A percentile compares a stretch with the other conserved stretches of the same genome.
phyloP scores from a whole-genome alignment of 2,329 filamentous ascomycete genomes.

The Sphaceloma murrayae region DNA sequence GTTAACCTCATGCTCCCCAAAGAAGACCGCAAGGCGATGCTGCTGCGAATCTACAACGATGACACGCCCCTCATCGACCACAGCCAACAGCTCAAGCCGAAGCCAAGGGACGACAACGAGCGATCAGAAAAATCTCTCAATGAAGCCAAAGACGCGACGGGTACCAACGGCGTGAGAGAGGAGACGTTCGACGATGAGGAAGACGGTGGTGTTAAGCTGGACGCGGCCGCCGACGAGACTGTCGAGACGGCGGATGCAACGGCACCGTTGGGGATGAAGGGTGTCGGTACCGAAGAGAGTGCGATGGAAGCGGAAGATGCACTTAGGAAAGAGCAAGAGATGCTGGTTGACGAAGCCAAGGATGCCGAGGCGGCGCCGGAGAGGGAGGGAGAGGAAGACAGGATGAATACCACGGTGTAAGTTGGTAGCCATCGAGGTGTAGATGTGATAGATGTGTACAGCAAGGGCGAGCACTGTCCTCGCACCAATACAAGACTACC shows the following conservation, averaged over 20 bases:
- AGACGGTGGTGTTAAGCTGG: constrained; percentile 19
- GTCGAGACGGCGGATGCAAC: constrained; percentile 21
- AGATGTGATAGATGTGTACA: too few relatives aligned
- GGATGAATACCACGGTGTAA: constrained; percentile 40
- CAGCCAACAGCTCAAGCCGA: constrained; percentile 21
- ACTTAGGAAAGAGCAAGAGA: constrained; percentile 33
- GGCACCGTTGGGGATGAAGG: constrained; percentile 21
- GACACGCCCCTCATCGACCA: constrained; percentile 72
- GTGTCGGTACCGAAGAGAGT: constrained; percentile 28
- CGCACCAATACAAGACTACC: too few relatives aligned
- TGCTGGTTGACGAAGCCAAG: constrained; percentile 30
- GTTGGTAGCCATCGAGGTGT: not conserved
- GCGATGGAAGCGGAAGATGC: constrained; percentile 33
- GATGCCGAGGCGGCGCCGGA: constrained; percentile 36
- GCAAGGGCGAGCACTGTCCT: not conserved
- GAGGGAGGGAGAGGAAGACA: constrained; percentile 38
- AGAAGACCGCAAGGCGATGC: constrained; percentile 84
- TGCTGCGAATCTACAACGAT: constrained; percentile 85
- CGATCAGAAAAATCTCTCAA: not conserved
- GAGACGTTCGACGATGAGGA: constrained; percentile 24
- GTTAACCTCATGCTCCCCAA: constrained; percentile 98
- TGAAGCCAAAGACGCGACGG: constrained; percentile 1
- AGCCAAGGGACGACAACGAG: not conserved
- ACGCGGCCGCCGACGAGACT: constrained; percentile 27
- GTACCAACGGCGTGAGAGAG: constrained; percentile 1